Evolutionary conservation across 2,329 filamentous ascomycete species (phyloP).

Genomic region (Scedosporium minutisporum): DNA sequence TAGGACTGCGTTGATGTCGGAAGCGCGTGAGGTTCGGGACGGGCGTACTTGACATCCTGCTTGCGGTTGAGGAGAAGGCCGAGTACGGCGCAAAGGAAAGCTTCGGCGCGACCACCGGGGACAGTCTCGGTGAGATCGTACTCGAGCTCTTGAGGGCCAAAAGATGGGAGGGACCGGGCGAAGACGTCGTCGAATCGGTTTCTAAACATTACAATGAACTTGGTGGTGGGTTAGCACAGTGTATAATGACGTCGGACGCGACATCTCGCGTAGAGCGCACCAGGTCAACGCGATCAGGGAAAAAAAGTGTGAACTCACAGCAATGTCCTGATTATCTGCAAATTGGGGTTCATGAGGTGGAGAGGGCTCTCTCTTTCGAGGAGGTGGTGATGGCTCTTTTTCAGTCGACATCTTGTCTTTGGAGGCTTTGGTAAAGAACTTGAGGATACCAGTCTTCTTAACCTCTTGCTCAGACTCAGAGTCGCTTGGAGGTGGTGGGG

Average conservation of each 20-base stretch:
- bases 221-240: slow-evolving; percentile 22
- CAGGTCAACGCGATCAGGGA: slow-evolving; percentile 15
- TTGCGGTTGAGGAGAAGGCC: slow-evolving; percentile 89
- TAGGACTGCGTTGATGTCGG: background rate
- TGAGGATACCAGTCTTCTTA: slow-evolving; percentile 51
- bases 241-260: slow-evolving; percentile 32
- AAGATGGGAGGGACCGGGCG: slow-evolving; percentile 75
- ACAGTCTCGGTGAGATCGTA: slow-evolving; percentile 66
- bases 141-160: slow-evolving; percentile 93
- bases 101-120: slow-evolving; percentile 78
- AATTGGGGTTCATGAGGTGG: slow-evolving; percentile 84
- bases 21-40: background rate
- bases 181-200: slow-evolving; percentile 87
- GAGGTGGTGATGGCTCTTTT: slow-evolving; percentile 49
- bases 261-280: slow-evolving; percentile 38
- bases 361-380: slow-evolving; percentile 73
- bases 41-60: slow-evolving; percentile 89
- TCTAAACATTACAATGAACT: slow-evolving; percentile 99
- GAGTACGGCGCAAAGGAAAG: slow-evolving; percentile 80
- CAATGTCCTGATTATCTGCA: slow-evolving; percentile 84
- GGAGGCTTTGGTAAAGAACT: slow-evolving; percentile 42
- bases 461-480: slow-evolving; percentile 42
- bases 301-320: slow-evolving; percentile 52
- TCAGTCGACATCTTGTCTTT: slow-evolving; percentile 29
- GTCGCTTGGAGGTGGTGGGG: slow-evolving; percentile 30